phyloP scores from a whole-genome alignment of 495 filamentous ascomycete genomes.

The Acidiella bohemica region DNA sequence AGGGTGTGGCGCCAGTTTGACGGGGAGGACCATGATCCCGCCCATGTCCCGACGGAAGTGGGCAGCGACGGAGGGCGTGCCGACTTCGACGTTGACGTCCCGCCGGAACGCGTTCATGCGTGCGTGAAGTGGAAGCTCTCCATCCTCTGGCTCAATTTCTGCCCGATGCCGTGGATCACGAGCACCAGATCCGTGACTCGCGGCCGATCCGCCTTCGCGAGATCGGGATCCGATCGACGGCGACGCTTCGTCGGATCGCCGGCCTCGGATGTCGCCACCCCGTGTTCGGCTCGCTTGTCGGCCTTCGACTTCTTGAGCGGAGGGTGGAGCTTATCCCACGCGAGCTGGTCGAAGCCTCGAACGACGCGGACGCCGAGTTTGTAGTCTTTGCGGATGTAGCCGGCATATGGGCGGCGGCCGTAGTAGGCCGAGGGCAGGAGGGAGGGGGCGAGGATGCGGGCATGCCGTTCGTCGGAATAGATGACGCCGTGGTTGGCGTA shows the following conservation, averaged over 20 bases:
- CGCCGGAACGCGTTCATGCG: constrained; percentile 86
- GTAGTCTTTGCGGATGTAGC: constrained; percentile 65
- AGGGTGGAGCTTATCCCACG: constrained; percentile 66
- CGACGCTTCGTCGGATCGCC: constrained; percentile 22
- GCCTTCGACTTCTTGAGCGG: constrained; percentile 37
- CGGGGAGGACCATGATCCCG: constrained; percentile 60
- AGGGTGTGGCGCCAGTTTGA: constrained; percentile 84
- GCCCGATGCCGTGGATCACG: constrained; percentile 89
- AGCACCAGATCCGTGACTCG: constrained; percentile 76
- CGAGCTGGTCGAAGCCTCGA: constrained; percentile 64
- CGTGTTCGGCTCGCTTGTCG: constrained; percentile 36
- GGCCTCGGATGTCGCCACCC: constrained; percentile 26
- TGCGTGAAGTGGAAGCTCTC: constrained; percentile 97
- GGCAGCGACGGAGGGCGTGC: constrained; percentile 54
- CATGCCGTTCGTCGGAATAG: constrained; percentile 59
- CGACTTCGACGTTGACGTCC: constrained; percentile 71
- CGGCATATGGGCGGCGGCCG: constrained; percentile 59
- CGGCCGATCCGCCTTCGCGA: constrained; percentile 46
- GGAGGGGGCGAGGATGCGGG: constrained; percentile 68
- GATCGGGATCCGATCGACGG: constrained; percentile 26
- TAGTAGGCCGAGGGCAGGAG: constrained; percentile 69
- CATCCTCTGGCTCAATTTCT: constrained; percentile 89
- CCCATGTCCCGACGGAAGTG: constrained; percentile 58
- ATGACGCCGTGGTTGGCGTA: constrained; percentile 66
- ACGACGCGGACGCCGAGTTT: constrained; percentile 76